Evolutionary conservation across 352 stramenopile genomes (phyloP).

Genomic region (Phytophthora crassamura): DNA sequence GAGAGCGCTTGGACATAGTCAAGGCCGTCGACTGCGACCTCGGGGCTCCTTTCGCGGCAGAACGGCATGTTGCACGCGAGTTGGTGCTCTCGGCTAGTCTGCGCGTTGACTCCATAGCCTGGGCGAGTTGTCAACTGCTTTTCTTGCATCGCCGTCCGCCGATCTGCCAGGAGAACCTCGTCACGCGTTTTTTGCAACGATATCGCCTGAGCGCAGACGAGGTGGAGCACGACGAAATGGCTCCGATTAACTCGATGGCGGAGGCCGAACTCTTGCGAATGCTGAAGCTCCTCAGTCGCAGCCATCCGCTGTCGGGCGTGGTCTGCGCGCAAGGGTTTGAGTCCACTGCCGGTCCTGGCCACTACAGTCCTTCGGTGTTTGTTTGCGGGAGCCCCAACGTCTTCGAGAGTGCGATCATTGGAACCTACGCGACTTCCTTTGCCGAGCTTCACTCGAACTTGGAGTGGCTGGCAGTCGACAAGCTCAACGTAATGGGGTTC

Average conservation of each 20-base stretch:
- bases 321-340: slow-evolving; percentile 60
- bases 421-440: slow-evolving; percentile 45
- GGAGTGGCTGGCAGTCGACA: slow-evolving; percentile 53
- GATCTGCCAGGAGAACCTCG: slow-evolving; percentile 65
- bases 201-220: slow-evolving; percentile 46
- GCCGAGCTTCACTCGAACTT: slow-evolving; percentile 42
- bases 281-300: slow-evolving; percentile 54
- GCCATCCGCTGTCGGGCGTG: slow-evolving; percentile 41
- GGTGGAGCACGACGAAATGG: slow-evolving; percentile 29
- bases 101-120: slow-evolving; percentile 61
- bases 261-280: slow-evolving; percentile 60
- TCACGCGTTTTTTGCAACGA: slow-evolving; percentile 53
- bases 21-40: slow-evolving; percentile 40
- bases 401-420: slow-evolving; percentile 48
- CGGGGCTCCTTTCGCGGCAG: slow-evolving; percentile 3
- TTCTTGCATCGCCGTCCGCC: slow-evolving; percentile 54
- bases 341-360: slow-evolving; percentile 30
- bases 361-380: slow-evolving; percentile 37
- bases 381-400: slow-evolving; percentile 56
- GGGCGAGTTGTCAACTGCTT: slow-evolving; percentile 62
- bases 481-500: slow-evolving; percentile 57
- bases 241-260: slow-evolving; percentile 48
- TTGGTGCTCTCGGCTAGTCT: slow-evolving; percentile 49
- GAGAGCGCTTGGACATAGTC: slow-evolving; percentile 36
- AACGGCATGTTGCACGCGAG: slow-evolving; percentile 28